Evolutionary conservation across 176 grass and related monocot species (phyloP).

Genomic region (Pontederia paniculata): DNA sequence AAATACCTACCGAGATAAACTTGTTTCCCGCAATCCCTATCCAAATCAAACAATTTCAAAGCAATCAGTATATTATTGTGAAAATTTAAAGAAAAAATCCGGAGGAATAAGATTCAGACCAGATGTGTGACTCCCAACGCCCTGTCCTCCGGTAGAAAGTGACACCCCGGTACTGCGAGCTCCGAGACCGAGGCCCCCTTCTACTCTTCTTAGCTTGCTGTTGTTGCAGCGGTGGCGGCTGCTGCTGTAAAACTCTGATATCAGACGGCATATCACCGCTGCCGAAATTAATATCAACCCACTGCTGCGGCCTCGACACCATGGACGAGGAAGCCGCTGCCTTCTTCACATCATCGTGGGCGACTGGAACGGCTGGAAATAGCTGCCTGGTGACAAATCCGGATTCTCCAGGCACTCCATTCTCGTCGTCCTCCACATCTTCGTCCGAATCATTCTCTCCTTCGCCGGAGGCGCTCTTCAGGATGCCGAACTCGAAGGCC

Average conservation of each 20-base stretch:
- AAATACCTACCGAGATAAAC: conserved; percentile 71
- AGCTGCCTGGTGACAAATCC: conserved; percentile 39
- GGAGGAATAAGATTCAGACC: conserved; percentile 27
- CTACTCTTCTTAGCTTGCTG: conserved; percentile 71
- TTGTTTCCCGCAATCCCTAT: conserved; percentile 96
- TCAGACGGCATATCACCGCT: conserved; percentile 3
- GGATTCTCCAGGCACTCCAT: conserved; percentile 17
- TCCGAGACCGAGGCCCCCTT: conserved; percentile 81
- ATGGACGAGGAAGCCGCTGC: conserved; percentile 1
- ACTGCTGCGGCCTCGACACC: conserved; percentile 23
- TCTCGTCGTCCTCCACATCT: conserved; percentile 20
- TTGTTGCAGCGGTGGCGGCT: conserved; percentile 14
- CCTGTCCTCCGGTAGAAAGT: conserved; percentile 98
- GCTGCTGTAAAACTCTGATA: conserved; percentile 5
- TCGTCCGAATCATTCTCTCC: conserved; percentile 26
- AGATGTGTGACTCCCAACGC: conserved; percentile 99
- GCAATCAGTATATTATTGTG: background rate
- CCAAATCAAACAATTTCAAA: conserved; percentile 9
- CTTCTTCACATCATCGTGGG: background rate
- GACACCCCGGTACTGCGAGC: conserved; percentile 95
- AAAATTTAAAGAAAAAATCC: background rate
- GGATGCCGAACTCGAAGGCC: conserved; percentile 49
- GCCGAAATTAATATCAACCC: conserved; percentile 15
- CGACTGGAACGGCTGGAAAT: conserved; percentile 33
- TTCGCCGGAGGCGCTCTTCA: conserved; percentile 31